These are phyloP conservation scores for Trichoderma citrinoviride DNA, from an alignment of 2,329 filamentous ascomycete genomes.

Conservation along the genomic window DNA sequence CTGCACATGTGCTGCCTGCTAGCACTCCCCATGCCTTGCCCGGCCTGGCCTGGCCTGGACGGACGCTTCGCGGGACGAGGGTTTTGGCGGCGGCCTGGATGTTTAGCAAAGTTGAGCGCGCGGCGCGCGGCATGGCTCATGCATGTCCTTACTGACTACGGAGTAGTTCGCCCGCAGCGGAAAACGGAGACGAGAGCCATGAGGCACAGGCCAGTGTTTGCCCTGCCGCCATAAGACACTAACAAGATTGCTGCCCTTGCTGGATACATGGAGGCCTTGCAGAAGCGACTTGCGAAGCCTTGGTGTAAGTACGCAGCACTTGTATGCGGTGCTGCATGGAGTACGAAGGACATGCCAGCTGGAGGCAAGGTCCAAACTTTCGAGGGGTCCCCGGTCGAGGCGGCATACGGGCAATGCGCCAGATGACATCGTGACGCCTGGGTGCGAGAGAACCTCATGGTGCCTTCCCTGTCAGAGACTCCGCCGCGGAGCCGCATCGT, in stretches of 20 bases:
- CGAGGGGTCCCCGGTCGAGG: background rate
- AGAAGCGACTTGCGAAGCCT: background rate
- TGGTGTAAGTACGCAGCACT: background rate
- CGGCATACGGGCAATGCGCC: background rate
- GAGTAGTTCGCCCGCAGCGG: conserved; percentile 21
- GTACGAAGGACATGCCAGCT: background rate
- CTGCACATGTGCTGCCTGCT: background rate
- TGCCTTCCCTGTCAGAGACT: background rate
- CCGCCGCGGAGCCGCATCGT: conserved; percentile 11
- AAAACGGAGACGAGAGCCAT: conserved; percentile 6
- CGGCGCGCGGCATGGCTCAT: conserved; percentile 16
- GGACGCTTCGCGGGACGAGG: conserved; percentile 17
- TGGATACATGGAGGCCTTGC: conserved; percentile 13
- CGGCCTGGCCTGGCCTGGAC: background rate
- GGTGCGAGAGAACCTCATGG: background rate
- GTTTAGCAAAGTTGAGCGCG: conserved; percentile 14
- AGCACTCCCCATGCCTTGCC: background rate
- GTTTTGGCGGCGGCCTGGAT: conserved; percentile 18
- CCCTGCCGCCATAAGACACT: conserved; percentile 5
- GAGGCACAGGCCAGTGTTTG: conserved; percentile 15
- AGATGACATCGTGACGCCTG: conserved; percentile 4
- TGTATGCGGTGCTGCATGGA: background rate
- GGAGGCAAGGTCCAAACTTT: background rate
- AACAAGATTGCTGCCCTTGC: conserved; percentile 17
- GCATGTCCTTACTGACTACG: conserved; percentile 16